Percentiles rank a stretch among this genome's conserved stretches.
Conservation (phyloP, 2,329 filamentous ascomycete species). For the Truncatella angustata region DNA sequence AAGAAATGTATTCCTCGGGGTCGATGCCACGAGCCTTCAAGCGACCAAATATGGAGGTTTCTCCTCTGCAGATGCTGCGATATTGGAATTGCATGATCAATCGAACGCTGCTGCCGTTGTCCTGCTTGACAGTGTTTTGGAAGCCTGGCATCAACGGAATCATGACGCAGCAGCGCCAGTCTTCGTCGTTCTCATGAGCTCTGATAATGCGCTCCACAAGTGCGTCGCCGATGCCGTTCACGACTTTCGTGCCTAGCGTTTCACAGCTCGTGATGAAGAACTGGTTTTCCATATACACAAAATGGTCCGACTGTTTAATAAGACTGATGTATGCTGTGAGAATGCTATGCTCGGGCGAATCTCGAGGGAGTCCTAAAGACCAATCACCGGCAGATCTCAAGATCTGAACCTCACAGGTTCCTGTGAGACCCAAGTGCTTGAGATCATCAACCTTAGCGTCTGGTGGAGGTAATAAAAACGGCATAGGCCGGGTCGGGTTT, state of each 20-base stretch:
- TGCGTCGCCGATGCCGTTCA: slow-evolving; percentile 92
- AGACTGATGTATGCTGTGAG: slow-evolving; percentile 93
- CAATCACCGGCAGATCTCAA: slow-evolving; percentile 85
- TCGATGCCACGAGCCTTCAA: slow-evolving; percentile 79
- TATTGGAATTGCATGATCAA: slow-evolving; percentile 98
- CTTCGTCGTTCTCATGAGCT: slow-evolving; percentile 78
- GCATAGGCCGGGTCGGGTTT: slow-evolving; percentile 89
- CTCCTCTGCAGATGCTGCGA: slow-evolving; percentile 90
- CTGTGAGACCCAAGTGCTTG: slow-evolving; percentile 81
- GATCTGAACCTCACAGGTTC: slow-evolving; percentile 96
- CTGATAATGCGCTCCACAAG: slow-evolving; percentile 87
- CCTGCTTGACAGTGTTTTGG: slow-evolving; percentile 91
- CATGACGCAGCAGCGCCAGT: slow-evolving; percentile 86
- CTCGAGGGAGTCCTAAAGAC: slow-evolving; percentile 75
- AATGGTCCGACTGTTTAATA: slow-evolving; percentile 93
- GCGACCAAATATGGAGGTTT: slow-evolving; percentile 86
- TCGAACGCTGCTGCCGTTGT: slow-evolving; percentile 90
- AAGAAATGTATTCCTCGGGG: slow-evolving; percentile 92
- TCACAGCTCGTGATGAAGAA: slow-evolving; percentile 96
- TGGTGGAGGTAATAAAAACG: slow-evolving; percentile 88
- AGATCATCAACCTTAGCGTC: slow-evolving; percentile 87
- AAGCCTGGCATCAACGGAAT: slow-evolving; percentile 98
- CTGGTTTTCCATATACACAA: slow-evolving; percentile 98
- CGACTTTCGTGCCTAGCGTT: slow-evolving; percentile 81
- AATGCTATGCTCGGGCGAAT: slow-evolving; percentile 88